These are phyloP conservation scores for Nakazawaea ambrosiae DNA, from an alignment of 805 yeast species.

Conservation along the genomic window DNA sequence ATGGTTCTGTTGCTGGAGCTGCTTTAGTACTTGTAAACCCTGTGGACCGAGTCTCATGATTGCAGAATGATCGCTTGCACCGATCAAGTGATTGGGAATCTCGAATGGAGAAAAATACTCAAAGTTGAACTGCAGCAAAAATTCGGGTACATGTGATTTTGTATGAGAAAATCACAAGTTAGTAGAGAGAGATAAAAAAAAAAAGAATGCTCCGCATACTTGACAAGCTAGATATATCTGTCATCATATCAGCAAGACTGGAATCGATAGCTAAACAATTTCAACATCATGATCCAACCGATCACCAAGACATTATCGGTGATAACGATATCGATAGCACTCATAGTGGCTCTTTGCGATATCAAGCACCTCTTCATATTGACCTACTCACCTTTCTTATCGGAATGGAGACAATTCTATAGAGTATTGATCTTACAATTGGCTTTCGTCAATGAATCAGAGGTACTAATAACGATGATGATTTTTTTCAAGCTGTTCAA, in stretches of 20 bases:
- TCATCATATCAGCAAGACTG: too few relatives aligned
- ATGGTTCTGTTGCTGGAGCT: background rate
- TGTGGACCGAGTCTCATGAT: conserved; percentile 9
- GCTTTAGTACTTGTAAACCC: conserved; percentile 2
- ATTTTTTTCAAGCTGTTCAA: conserved; percentile 45
- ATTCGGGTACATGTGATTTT: too few relatives aligned
- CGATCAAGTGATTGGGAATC: too few relatives aligned
- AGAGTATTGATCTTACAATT: conserved; percentile 42
- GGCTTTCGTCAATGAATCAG: conserved; percentile 53
- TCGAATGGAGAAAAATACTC: too few relatives aligned
- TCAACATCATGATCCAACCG: conserved; percentile 24
- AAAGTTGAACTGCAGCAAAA: too few relatives aligned
- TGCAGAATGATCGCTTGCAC: background rate
- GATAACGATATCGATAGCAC: conserved; percentile 28
- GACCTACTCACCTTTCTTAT: conserved; percentile 45
- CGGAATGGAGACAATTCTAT: conserved; percentile 53
- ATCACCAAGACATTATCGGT: conserved; percentile 31
- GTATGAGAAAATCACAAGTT: too few relatives aligned
- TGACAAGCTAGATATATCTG: too few relatives aligned
- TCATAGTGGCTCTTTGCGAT: conserved; percentile 35
- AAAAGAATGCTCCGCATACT: too few relatives aligned
- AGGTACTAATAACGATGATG: conserved; percentile 37
- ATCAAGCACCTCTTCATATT: conserved; percentile 35
- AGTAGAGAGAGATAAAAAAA: too few relatives aligned
- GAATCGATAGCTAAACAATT: too few relatives aligned